Conservation (phyloP, 2,329 filamentous ascomycete genomes). For the Ceratocystis huliohia region DNA sequence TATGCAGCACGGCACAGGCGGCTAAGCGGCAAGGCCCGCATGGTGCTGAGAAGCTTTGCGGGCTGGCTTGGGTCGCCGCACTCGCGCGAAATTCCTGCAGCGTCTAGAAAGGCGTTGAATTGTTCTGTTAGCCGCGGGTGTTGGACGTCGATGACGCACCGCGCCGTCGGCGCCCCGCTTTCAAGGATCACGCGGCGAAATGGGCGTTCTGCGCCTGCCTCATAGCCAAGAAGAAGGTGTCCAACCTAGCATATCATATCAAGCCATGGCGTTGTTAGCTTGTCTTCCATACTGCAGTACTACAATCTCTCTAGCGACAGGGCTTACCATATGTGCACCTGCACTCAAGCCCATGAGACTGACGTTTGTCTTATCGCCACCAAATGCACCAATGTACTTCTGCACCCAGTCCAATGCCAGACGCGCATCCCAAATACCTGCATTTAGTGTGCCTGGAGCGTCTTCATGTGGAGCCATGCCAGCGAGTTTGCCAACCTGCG, state of each 20-base stretch:
- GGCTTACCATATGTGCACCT: conserved; percentile 46
- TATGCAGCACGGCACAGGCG: conserved; percentile 11
- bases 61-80: conserved; percentile 30
- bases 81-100: conserved; percentile 4
- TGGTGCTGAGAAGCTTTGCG: conserved; percentile 26
- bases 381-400: conserved; percentile 46
- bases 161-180: conserved; percentile 43
- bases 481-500: conserved; percentile 32
- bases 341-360: conserved; percentile 51
- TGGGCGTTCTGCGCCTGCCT: conserved; percentile 31
- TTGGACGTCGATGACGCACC: conserved; percentile 39
- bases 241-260: conserved; percentile 38
- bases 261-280: conserved; percentile 16
- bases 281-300: conserved; percentile 6
- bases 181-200: conserved; percentile 45
- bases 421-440: conserved; percentile 52
- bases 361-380: conserved; percentile 44
- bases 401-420: conserved; percentile 47
- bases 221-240: conserved; percentile 49
- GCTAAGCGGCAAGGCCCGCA: conserved; percentile 35
- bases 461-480: conserved; percentile 29
- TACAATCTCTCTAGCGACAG: background rate
- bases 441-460: conserved; percentile 42
- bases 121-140: conserved; percentile 47
- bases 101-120: conserved; percentile 36